Conservation (phyloP, 2,329 filamentous ascomycete genomes). For the Colletotrichum higginsianum region DNA sequence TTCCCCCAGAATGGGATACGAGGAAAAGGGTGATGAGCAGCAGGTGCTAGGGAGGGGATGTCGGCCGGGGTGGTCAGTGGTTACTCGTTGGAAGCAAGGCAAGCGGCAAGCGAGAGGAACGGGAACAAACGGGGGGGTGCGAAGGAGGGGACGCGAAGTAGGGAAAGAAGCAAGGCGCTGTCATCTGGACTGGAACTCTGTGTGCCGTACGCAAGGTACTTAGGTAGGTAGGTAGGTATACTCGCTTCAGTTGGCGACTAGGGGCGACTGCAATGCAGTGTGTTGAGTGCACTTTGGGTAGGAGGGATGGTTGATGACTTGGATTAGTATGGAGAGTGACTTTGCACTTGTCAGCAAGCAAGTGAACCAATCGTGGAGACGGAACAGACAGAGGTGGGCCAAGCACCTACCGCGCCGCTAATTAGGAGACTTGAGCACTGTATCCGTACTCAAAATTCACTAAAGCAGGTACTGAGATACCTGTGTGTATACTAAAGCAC, state of each 20-base stretch:
- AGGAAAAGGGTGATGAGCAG: conserved; percentile 30
- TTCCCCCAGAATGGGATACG: conserved; percentile 42
- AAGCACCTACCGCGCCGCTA: conserved; percentile 25
- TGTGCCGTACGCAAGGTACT: not conserved
- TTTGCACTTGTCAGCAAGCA: conserved; percentile 12
- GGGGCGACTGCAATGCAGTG: not conserved
- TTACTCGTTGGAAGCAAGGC: not conserved
- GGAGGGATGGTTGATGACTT: not conserved
- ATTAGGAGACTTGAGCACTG: conserved; percentile 19
- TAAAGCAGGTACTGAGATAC: conserved; percentile 8
- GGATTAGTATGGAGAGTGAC: not conserved
- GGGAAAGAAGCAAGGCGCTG: conserved; percentile 28
- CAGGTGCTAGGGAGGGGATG: conserved; percentile 9
- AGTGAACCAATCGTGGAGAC: conserved; percentile 35
- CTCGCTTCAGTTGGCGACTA: not conserved
- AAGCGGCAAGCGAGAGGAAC: conserved; percentile 19
- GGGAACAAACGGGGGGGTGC: conserved; percentile 7
- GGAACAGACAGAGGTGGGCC: conserved; percentile 30
- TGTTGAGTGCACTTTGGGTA: not conserved
- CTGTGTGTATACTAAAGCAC: not conserved
- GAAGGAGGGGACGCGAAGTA: conserved; percentile 1
- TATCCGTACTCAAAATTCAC: not conserved
- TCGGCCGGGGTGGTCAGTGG: not conserved
- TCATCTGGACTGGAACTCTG: conserved; percentile 1
- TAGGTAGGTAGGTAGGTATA: not conserved